Base-by-base conservation (phyloP, 352 stramenopile genomes). In the Phytophthora citrophthora region DNA sequence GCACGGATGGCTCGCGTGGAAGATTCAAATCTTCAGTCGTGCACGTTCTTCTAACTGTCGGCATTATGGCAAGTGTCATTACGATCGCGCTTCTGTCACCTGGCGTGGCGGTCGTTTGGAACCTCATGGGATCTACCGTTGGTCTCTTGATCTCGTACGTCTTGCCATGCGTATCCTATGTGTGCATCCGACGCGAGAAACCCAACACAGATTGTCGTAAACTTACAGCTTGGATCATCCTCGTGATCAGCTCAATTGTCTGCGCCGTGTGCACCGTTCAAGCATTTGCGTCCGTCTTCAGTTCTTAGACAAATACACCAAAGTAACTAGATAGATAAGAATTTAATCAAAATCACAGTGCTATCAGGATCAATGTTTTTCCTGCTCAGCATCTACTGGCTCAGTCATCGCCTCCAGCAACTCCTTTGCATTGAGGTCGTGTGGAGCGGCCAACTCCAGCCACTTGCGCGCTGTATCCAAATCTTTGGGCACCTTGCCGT, bases 101-200 rank as follows among this genome's bases (percentile, higher is more conserved):
- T 0, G 87, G 83, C 27, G 88, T 96, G 1, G 86, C 80, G 13
- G 81, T 95, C 5, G 89, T 97, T 32, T 96, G 88, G 90, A 97
- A 95, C 55, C 77, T 97, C 49, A 94, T 94, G 73, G 90, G 90
- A 36, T 93, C 80, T 23, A 95, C 89, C 0, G 88, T 96, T 41
- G 88, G 84, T 7, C 78, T 97, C 23, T 56, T 96, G 4, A 90
- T 96, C 61, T 94, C 85, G 41, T 97, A 96, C 61, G 86, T 96
- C 43, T 72, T 97, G 40, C 90, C 90, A n/a, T 92, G 84, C 50
- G 59, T 92, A 0, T 95, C 85, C 43, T 97, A 97, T 72, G 76
- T 94, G 1, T 70, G 83, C 55, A 95, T 97, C 51, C 86, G 89
- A n/a, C 68, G 76, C 43, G 81, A 84, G 16, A 92, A 93, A 43